Evolutionary conservation across 2,329 filamentous ascomycete species (phyloP).

Genomic region (Lasiodiplodia gonubiensis): DNA sequence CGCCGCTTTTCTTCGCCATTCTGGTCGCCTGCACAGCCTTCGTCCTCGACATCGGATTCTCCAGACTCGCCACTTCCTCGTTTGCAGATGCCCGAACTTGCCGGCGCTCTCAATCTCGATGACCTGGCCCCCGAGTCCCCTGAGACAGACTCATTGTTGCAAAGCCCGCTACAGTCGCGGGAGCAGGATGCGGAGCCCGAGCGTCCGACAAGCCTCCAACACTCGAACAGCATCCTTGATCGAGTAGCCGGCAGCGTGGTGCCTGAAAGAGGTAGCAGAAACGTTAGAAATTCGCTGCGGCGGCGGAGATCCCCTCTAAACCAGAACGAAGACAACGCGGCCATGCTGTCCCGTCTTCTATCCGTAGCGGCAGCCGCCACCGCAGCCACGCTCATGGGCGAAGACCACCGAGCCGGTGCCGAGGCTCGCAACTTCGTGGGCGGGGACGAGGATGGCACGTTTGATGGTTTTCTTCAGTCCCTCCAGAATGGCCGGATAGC

Average conservation of each 20-base stretch:
- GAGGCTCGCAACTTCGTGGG: constrained; percentile 61
- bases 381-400: constrained; percentile 68
- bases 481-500: constrained; percentile 65
- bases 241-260: constrained; percentile 24
- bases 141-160: constrained; percentile 1
- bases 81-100: constrained; percentile 44
- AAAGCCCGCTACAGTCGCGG: not conserved
- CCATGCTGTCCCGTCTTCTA: constrained; percentile 65
- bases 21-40: constrained; percentile 29
- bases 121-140: constrained; percentile 35
- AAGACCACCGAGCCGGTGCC: constrained; percentile 60
- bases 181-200: constrained; percentile 17
- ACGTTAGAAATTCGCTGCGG: constrained; percentile 52
- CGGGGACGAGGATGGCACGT: constrained; percentile 64
- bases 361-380: constrained; percentile 69
- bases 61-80: constrained; percentile 41
- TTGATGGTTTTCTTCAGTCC: constrained; percentile 67
- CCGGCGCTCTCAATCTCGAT: constrained; percentile 43
- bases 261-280: constrained; percentile 45
- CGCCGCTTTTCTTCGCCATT: constrained; percentile 33
- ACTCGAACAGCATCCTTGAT: constrained; percentile 27
- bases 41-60: constrained; percentile 35
- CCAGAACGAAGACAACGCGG: constrained; percentile 66
- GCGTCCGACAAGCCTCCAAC: constrained; percentile 9
- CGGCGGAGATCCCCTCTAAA: constrained; percentile 60